phyloP scores from a whole-genome alignment of 768 basidiomycete species.

The Asterophora lycoperdoides region DNA sequence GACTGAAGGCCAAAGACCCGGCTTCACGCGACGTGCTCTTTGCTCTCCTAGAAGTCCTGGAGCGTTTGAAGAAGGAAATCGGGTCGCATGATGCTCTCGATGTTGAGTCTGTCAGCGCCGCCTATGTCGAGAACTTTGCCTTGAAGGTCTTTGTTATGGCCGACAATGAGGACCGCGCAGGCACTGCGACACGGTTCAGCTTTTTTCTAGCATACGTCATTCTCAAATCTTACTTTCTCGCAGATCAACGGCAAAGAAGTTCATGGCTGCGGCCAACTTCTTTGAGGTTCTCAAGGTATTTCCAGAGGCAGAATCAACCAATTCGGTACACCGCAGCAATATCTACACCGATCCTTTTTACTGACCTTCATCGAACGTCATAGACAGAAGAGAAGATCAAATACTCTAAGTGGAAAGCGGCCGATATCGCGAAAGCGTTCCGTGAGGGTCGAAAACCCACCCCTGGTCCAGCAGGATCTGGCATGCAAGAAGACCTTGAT shows the following conservation, averaged over 20 bases:
- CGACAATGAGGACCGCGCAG: slow-evolving; percentile 86
- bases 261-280: slow-evolving; percentile 92
- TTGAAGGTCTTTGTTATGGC: slow-evolving; percentile 83
- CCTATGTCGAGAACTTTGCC: slow-evolving; percentile 95
- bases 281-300: slow-evolving; percentile 85
- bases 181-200: slow-evolving; percentile 68
- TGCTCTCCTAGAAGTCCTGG: slow-evolving; percentile 71
- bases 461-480: slow-evolving; percentile 68
- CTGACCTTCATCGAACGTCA: slow-evolving; percentile 1
- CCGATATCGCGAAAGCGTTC: slow-evolving; percentile 90
- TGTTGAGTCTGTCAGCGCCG: slow-evolving; percentile 75
- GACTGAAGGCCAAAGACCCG: slow-evolving; percentile 61
- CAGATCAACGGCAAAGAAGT: slow-evolving; percentile 90
- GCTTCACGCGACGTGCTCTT: slow-evolving; percentile 66
- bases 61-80: slow-evolving; percentile 74
- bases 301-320: slow-evolving; percentile 51
- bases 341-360: neutral
- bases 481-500: slow-evolving; percentile 22
- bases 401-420: slow-evolving; percentile 97
- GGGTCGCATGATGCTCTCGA: slow-evolving; percentile 76
- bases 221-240: slow-evolving; percentile 4
- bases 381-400: slow-evolving; percentile 85
- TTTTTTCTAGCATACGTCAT: neutral
- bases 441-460: slow-evolving; percentile 86
- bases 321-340: slow-evolving; percentile 42